Base-by-base conservation (phyloP, 1,284 basidiomycete species). In the Pyrrhoderma noxium region DNA sequence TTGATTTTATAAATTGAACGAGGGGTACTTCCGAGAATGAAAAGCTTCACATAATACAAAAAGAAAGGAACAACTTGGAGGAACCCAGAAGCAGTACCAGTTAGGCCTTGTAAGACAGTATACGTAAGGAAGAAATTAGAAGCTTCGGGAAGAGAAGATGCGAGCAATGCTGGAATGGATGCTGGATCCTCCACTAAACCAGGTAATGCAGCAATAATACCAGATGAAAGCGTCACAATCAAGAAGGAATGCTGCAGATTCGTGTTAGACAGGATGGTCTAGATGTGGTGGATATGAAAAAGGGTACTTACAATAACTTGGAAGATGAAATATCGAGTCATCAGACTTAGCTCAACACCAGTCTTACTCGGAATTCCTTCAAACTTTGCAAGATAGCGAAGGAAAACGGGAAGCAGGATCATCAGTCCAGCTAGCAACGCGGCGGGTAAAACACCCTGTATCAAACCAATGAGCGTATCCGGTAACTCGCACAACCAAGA, bases 301-400 rank as follows among this genome's bases (percentile, higher is more conserved):
- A 42, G 22, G 34, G 37, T 2, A 79, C 86, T 59, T 66, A 88
- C 85, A 47, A 95, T 75, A 55, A 95, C 86, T 70, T 88, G 85
- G 79, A 98, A 98, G 52, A 89, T 71, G 72, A 94, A 97, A 72
- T 80, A 97, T 37, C 95, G 79, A 3, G 81, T 82, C 89, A 97
- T 96, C 57, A 97, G 71, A 53, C 87, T 89, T 19, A 96, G 75
- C 63, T 98, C 95, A 52, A 98, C 73, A 4, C 84, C 85, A 2
- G 86, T 89, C 27, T 72, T 72, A 56, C 87, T 85, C 0, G 90
- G 89, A 19, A 89, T 85, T 34, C 91, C 90, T 65, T 93, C 85
- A 55, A 91, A 84, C 25, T 76, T 72, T 11, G 80, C 85, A 40
- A 93, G 67, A n/a, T 89, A 65, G 53, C 87, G 80, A 47, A 98